A percentile compares a stretch with the other conserved stretches of the same genome.
Evolutionary conservation across 345 rosid genomes (phyloP).

Genomic region (Abelmoschus esculentus): DNA sequence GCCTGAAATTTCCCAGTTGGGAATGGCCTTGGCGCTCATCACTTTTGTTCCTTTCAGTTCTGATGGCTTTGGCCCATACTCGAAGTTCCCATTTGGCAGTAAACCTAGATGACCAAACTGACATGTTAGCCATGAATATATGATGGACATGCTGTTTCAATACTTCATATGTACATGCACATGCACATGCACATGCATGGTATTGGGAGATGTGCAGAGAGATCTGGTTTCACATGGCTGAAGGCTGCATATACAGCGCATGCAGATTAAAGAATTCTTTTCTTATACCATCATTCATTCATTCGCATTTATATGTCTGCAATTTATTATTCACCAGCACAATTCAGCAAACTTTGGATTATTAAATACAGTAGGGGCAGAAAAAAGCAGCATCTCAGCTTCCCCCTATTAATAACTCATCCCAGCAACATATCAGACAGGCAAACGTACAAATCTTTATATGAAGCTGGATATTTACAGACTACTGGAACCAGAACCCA

Average conservation of each 20-base stretch:
- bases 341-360: too few relatives aligned
- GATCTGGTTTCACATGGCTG: conserved; percentile 1
- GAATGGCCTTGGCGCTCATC: conserved; percentile 42
- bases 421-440: too few relatives aligned
- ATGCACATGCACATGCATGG: not conserved
- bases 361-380: too few relatives aligned
- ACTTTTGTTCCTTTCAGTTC: conserved; percentile 58
- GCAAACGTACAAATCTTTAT: too few relatives aligned
- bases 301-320: not conserved
- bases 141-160: not conserved
- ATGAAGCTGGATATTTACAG: too few relatives aligned
- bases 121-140: too few relatives aligned
- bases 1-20: conserved; percentile 74
- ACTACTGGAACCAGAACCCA: too few relatives aligned
- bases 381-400: too few relatives aligned
- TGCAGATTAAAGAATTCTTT: not conserved
- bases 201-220: not conserved
- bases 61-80: conserved; percentile 54
- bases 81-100: conserved; percentile 78
- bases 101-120: conserved; percentile 40
- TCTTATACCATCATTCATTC: not conserved
- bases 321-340: not conserved
- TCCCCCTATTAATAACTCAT: too few relatives aligned
- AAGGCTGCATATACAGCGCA: not conserved
- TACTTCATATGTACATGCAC: not conserved